Base-by-base conservation (phyloP, 805 yeast genomes). In the Candida boidinii region DNA sequence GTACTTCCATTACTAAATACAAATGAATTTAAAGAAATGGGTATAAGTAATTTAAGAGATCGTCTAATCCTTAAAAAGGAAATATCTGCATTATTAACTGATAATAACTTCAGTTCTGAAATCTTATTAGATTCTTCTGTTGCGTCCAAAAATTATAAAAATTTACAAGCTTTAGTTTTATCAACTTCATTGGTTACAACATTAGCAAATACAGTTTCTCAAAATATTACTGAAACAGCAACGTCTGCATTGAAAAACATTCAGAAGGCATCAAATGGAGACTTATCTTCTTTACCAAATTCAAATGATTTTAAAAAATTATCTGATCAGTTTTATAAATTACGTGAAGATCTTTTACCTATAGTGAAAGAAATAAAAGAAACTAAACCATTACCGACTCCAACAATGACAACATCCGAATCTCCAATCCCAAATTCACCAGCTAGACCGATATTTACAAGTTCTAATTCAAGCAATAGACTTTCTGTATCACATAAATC, bases 21-120 rank as follows among this genome's bases (percentile, higher is more conserved):
- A 10, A 73, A 70, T 7, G 92, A 86, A 49, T 69, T 88, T 28
- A 62, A 66, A 39, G 95, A 87, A 33, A 58, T 90, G 48, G 94
- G 88, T 2, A 66, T 82, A 1, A 35, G 39, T 5, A 59, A 64
- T 22, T 50, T 81, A 21, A 67, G 69, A 20, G 68, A 70, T 14
- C 64, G 95, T 18, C 61, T 88, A 4, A 51, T 54, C 25, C 58
- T 87, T 26, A 75, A 84, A 50, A 64, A 68, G 31, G 68, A 73
- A 19, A 69, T 86, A 25, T 69, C 74, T 44, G 71, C 66, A 25
- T 57, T 85, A 26, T 54, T 72, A 12, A 43, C 58, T 10, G 51
- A 55, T 7, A 67, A 62, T 34, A 34, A 36, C n/a, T 8, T 18
- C 8, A 19, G n/a, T 8, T 6, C 27, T 44, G 18, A 39, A 36